phyloP scores from a whole-genome alignment of 2,329 filamentous ascomycete species.

The Sarocladium brachiariae region DNA sequence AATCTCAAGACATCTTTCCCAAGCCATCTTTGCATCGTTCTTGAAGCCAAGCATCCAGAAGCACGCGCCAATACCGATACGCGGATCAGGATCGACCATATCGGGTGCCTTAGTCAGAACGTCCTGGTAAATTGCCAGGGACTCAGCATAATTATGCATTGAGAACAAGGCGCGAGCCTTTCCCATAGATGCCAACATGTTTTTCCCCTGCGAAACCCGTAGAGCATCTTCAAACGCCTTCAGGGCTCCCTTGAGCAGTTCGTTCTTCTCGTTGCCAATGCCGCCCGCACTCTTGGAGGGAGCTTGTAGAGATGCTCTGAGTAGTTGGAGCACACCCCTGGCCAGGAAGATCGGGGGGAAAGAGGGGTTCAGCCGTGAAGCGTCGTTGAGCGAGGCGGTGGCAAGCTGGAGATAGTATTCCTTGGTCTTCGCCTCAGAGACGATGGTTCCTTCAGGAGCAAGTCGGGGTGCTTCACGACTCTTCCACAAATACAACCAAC shows the following conservation, averaged over 20 bases:
- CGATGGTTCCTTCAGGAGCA: conserved; percentile 53
- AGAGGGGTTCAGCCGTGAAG: conserved; percentile 85
- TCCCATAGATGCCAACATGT: conserved; percentile 87
- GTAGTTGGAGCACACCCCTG: conserved; percentile 78
- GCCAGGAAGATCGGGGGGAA: conserved; percentile 89
- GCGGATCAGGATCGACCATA: conserved; percentile 85
- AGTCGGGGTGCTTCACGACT: conserved; percentile 69
- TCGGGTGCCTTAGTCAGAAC: conserved; percentile 80
- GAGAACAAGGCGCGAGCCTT: conserved; percentile 84
- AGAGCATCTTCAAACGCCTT: conserved; percentile 95
- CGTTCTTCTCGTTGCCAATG: conserved; percentile 66
- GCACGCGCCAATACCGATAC: conserved; percentile 93
- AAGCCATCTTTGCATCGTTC: conserved; percentile 82
- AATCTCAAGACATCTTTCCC: conserved; percentile 81
- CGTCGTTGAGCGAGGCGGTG: conserved; percentile 89
- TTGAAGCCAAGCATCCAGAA: conserved; percentile 96
- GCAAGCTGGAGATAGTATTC: conserved; percentile 86
- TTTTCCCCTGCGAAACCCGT: conserved; percentile 74
- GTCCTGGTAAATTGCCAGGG: conserved; percentile 78
- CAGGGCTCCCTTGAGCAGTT: conserved; percentile 75
- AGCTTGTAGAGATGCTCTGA: conserved; percentile 77
- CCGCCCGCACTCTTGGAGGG: conserved; percentile 62
- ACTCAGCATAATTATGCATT: conserved; percentile 76
- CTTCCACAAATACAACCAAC: conserved; percentile 88
- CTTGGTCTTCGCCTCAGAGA: conserved; percentile 78